Percentiles rank a stretch among this genome's conserved stretches.
Evolutionary conservation across 2,329 filamentous ascomycete species (phyloP).

Genomic region (Gremmenia infestans): DNA sequence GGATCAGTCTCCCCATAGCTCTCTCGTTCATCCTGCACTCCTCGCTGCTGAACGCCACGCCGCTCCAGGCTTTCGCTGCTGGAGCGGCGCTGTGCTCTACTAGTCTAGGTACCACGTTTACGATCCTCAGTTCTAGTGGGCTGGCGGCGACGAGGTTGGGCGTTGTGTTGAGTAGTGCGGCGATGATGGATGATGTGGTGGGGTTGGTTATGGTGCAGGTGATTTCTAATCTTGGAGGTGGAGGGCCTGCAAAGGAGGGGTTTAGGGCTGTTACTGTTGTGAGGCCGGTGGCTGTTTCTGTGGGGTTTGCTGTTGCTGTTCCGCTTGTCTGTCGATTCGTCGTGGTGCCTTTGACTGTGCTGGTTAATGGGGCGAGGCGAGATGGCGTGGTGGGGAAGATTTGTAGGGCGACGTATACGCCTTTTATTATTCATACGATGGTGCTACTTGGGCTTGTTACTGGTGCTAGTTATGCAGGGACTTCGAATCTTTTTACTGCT

Average conservation of each 20-base stretch:
- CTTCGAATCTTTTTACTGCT: conserved; percentile 57
- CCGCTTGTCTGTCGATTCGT: conserved; percentile 44
- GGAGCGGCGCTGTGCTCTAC: conserved; percentile 72
- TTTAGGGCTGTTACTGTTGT: conserved; percentile 33
- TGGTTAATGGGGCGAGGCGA: conserved; percentile 28
- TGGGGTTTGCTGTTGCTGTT: conserved; percentile 45
- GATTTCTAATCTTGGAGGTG: conserved; percentile 57
- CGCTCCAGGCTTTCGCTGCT: conserved; percentile 54
- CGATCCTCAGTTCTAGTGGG: conserved; percentile 56
- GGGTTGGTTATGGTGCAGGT: conserved; percentile 74
- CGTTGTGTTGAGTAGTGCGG: conserved; percentile 63
- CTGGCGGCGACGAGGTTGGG: conserved; percentile 51
- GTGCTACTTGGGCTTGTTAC: conserved; percentile 46
- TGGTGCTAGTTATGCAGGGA: conserved; percentile 53
- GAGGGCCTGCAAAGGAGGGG: conserved; percentile 1
- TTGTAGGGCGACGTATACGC: conserved; percentile 31
- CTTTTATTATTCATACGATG: conserved; percentile 43
- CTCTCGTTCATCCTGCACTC: conserved; percentile 51
- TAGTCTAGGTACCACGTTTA: conserved; percentile 66
- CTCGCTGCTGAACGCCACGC: conserved; percentile 20
- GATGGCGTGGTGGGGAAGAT: conserved; percentile 3
- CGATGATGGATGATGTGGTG: conserved; percentile 78
- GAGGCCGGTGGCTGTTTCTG: conserved; percentile 42
- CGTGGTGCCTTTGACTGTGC: conserved; percentile 35
- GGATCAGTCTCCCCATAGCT: conserved; percentile 58